Evolutionary conservation across 164 flowering plant species (phyloP), one percentile per base, ranked within the genome.

Genomic region (Cinnamomum chago): DNA sequence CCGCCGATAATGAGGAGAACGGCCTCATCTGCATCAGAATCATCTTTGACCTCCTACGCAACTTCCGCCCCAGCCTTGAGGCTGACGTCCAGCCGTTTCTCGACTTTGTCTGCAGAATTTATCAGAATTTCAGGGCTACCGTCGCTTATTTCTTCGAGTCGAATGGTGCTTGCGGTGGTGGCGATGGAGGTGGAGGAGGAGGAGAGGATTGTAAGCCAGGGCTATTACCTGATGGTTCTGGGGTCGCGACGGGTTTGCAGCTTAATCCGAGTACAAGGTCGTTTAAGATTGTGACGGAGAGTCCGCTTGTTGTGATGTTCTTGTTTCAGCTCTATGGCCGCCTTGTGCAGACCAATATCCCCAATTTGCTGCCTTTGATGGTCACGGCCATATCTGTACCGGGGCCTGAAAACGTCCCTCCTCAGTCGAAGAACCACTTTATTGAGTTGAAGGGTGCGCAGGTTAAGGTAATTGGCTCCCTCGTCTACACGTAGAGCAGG

Each of bases 261-360:
- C 92, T 94, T 67, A 96, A 96, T 78, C 97, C 98, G 5, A 96
- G 97, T 70, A 89, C 93, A 0, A 79, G 95, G 4, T 96, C 98
- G 2, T 96, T 96, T 73, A 96, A 94, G 86, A 85, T 96, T 74
- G 93, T 96, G 35, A 92, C 97, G 0, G 99, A 96, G 92, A 87
- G 97, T 73, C 97, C 98, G 2, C 81, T 96, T 81, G 98, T 96
- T 79, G 99, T 94, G 65, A 91, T 96, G 99, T 92, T 96, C 82
- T 81, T 96, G 25, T 96, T 94, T 78, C 98, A 96, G 79, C 74
- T 96, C 75, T 92, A 96, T 68, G 79, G 86, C 55, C 87, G 97
- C 72, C 90, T 92, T 80, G 97, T 94, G 67, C 99, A 94, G 80
- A 90, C 92, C 15, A 94, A 94, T 80, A 96, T 96, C 76, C 98